Percentiles rank a stretch among this genome's conserved stretches.
Evolutionary conservation across 2,329 filamentous ascomycete species (phyloP).

Genomic region (Ophiostoma australiae): DNA sequence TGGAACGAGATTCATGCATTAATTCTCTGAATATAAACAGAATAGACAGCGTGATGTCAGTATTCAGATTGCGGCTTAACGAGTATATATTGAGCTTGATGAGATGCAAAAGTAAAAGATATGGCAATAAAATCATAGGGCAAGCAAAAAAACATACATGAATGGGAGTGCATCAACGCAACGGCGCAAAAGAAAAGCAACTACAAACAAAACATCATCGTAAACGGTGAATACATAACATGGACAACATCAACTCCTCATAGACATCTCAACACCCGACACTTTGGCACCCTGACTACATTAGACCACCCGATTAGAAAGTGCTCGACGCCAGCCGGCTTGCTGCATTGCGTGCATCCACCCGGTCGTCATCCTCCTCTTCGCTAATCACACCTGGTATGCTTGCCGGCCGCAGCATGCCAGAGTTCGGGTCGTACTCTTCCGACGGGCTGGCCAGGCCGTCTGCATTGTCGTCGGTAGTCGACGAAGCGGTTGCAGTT

Average conservation of each 20-base stretch:
- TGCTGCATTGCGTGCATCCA: constrained; percentile 93
- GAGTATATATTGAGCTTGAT: not conserved
- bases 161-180: not conserved
- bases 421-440: constrained; percentile 38
- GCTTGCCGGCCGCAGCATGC: constrained; percentile 34
- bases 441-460: constrained; percentile 35
- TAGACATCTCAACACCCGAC: not conserved
- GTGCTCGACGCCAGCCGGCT: constrained; percentile 91
- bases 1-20: no score
- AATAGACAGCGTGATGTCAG: not conserved
- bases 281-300: not conserved
- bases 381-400: constrained; percentile 58
- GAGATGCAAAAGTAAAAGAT: not conserved
- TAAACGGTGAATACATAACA: constrained; percentile 7
- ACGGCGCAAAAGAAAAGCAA: not conserved
- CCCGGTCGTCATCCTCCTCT: constrained; percentile 85
- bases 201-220: not conserved
- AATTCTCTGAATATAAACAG: not conserved
- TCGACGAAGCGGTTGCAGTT: constrained; percentile 22
- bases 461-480: constrained; percentile 23
- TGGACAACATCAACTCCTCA: not conserved
- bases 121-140: not conserved
- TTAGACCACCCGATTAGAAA: constrained; percentile 50
- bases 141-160: not conserved
- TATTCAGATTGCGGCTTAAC: not conserved